Conservation (phyloP, 495 filamentous ascomycete genomes). For the Aspergillus bridgeri region DNA sequence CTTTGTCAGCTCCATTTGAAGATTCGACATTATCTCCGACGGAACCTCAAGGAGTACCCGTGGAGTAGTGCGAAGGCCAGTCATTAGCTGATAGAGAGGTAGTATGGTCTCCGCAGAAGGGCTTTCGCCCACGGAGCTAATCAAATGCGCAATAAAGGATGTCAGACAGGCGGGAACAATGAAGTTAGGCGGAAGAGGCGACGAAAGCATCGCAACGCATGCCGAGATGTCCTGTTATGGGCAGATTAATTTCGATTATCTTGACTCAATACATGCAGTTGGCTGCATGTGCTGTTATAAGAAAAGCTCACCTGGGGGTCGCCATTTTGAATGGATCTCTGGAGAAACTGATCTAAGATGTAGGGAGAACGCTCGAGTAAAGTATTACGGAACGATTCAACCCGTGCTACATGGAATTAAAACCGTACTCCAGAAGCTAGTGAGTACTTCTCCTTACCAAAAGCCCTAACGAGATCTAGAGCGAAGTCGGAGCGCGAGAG, state of each 20-base stretch:
- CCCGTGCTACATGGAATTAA: constrained; percentile 24
- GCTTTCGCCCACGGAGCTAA: constrained; percentile 28
- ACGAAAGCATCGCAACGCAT: constrained; percentile 43
- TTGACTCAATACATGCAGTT: not conserved
- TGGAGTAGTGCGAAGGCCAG: constrained; percentile 29
- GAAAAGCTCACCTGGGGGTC: constrained; percentile 32
- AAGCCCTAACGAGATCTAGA: constrained; percentile 34
- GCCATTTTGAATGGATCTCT: constrained; percentile 29
- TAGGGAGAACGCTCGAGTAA: constrained; percentile 39
- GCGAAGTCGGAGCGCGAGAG: constrained; percentile 40
- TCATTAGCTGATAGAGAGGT: constrained; percentile 42
- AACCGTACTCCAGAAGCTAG: not conserved
- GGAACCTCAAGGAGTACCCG: constrained; percentile 34
- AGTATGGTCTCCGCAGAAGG: constrained; percentile 40
- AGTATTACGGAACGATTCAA: constrained; percentile 34
- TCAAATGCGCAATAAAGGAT: constrained; percentile 37
- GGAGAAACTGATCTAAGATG: constrained; percentile 41
- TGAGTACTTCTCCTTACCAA: constrained; percentile 31
- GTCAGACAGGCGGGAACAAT: constrained; percentile 39
- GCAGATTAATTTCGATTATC: not conserved
- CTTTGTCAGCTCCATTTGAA: constrained; percentile 45
- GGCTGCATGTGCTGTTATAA: not conserved
- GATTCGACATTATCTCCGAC: constrained; percentile 34
- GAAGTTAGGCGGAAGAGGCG: constrained; percentile 31
- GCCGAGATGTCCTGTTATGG: constrained; percentile 30